These are phyloP conservation scores for Suhomyces guaymorum DNA, from an alignment of 1,139 yeast species.

Conservation along the genomic window DNA sequence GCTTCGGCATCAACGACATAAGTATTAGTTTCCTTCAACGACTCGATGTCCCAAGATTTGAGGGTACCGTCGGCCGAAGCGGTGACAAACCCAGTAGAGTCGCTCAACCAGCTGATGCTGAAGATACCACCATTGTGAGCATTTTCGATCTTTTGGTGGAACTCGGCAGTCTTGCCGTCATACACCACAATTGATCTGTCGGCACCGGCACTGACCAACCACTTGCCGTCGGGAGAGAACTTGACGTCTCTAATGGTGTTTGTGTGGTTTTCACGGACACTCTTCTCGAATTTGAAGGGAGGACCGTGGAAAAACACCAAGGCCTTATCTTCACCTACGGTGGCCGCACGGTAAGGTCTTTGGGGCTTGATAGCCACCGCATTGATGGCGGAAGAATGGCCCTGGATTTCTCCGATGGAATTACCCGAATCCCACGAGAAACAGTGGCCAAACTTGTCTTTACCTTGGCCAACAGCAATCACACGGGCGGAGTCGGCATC, in stretches of 20 bases:
- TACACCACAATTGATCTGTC: constrained; percentile 78
- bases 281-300: constrained; percentile 81
- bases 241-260: constrained; percentile 80
- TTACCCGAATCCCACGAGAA: constrained; percentile 94
- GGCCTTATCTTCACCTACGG: constrained; percentile 86
- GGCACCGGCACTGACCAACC: constrained; percentile 80
- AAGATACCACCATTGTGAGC: constrained; percentile 81
- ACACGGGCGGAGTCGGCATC: constrained; percentile 84
- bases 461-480: constrained; percentile 95
- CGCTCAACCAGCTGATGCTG: constrained; percentile 69
- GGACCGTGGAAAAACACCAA: constrained; percentile 89
- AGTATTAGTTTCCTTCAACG: constrained; percentile 28
- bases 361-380: constrained; percentile 84
- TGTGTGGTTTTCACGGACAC: constrained; percentile 72
- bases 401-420: constrained; percentile 92
- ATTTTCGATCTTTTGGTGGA: constrained; percentile 50
- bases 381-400: constrained; percentile 84
- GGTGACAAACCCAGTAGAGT: constrained; percentile 61
- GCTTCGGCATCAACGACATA: constrained; percentile 42
- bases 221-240: constrained; percentile 77
- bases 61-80: constrained; percentile 81
- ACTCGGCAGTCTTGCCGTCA: constrained; percentile 88
- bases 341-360: constrained; percentile 91
- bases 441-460: constrained; percentile 88
- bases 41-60: constrained; percentile 58